A percentile compares a stretch with the other conserved stretches of the same genome.
These are phyloP conservation scores for Penicillium capsulatum DNA, from an alignment of 2,329 filamentous ascomycete genomes.

Conservation along the genomic window DNA sequence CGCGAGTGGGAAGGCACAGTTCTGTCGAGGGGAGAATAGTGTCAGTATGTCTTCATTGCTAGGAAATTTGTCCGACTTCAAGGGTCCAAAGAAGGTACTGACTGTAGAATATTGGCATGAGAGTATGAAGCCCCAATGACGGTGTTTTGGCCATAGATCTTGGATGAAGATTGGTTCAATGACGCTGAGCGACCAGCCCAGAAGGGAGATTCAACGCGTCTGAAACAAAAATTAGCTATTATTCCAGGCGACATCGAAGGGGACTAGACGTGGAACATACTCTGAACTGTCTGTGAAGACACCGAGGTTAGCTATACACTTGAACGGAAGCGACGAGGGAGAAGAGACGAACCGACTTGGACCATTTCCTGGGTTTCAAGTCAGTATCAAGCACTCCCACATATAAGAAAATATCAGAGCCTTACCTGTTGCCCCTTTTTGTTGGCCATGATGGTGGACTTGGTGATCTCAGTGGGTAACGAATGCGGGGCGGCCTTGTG, in stretches of 20 bases:
- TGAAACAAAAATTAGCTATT: slow-evolving; percentile 22
- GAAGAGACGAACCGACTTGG: slow-evolving; percentile 81
- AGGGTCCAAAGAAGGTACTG: slow-evolving; percentile 41
- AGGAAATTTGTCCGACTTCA: not conserved
- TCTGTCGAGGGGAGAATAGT: slow-evolving; percentile 13
- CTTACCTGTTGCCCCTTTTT: slow-evolving; percentile 67
- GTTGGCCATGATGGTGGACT: slow-evolving; percentile 30
- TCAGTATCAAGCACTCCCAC: not conserved
- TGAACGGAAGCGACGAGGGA: slow-evolving; percentile 25
- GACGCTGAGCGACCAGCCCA: slow-evolving; percentile 64
- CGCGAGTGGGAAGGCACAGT: slow-evolving; percentile 41
- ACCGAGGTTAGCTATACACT: slow-evolving; percentile 31
- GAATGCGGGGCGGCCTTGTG: slow-evolving; percentile 21
- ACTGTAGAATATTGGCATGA: slow-evolving; percentile 89
- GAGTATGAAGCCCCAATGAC: slow-evolving; percentile 95
- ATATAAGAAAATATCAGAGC: too few relatives aligned
- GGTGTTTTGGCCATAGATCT: slow-evolving; percentile 60
- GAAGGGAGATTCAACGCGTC: slow-evolving; percentile 81
- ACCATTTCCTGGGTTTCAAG: slow-evolving; percentile 79
- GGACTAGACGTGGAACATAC: slow-evolving; percentile 12
- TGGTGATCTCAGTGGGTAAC: slow-evolving; percentile 16
- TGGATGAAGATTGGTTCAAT: slow-evolving; percentile 52
- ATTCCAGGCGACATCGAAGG: not conserved
- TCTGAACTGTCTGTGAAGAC: slow-evolving; percentile 20
- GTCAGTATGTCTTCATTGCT: slow-evolving; percentile 49